phyloP scores from a whole-genome alignment of 495 filamentous ascomycete species.

The Halenospora varia region DNA sequence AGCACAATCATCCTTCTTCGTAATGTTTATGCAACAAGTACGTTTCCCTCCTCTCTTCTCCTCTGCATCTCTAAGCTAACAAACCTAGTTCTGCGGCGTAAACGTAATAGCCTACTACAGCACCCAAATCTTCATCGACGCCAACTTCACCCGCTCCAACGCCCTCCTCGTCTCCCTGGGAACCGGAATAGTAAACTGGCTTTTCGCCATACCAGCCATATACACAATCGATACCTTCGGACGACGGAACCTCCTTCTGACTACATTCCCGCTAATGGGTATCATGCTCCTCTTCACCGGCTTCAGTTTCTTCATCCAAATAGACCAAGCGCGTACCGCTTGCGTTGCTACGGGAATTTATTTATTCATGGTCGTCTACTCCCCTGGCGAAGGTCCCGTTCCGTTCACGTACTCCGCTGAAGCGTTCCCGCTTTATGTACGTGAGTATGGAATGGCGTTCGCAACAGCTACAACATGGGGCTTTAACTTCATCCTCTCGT shows the following conservation, averaged over 20 bases:
- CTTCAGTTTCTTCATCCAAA: conserved; percentile 72
- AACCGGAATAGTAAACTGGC: conserved; percentile 73
- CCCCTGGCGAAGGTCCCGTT: conserved; percentile 67
- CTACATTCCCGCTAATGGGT: conserved; percentile 74
- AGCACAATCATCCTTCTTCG: conserved; percentile 65
- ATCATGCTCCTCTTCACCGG: conserved; percentile 73
- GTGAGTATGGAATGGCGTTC: conserved; percentile 70
- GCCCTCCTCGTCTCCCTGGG: conserved; percentile 68
- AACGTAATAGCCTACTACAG: conserved; percentile 71
- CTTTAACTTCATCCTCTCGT: conserved; percentile 67
- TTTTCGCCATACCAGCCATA: conserved; percentile 74
- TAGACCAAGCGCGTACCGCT: conserved; percentile 37
- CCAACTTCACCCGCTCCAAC: conserved; percentile 47
- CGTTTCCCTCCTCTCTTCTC: neutral
- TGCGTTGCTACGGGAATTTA: conserved; percentile 63
- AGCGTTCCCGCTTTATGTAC: conserved; percentile 73
- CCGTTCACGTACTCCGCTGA: conserved; percentile 76
- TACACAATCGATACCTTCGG: conserved; percentile 83
- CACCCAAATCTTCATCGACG: conserved; percentile 57
- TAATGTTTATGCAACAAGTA: conserved; percentile 88
- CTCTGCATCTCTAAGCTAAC: conserved; percentile 3
- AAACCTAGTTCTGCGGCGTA: conserved; percentile 26
- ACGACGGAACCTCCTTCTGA: conserved; percentile 74
- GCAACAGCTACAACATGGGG: conserved; percentile 69
- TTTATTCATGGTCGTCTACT: conserved; percentile 65